Conservation (phyloP, 2,329 filamentous ascomycete species). For the Dothistroma septosporum region DNA sequence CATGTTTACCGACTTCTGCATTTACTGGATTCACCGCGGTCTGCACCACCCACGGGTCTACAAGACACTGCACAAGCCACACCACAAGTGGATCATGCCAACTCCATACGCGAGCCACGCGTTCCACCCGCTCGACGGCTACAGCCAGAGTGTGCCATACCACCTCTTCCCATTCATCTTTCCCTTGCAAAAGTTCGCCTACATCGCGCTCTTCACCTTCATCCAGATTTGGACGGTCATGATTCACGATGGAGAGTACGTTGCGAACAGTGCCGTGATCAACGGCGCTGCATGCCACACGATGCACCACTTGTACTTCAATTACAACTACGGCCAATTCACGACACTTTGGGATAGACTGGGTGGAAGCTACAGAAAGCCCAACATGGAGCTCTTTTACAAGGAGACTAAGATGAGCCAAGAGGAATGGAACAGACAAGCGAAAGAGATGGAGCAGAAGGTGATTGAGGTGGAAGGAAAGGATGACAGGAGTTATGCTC, state of each 20-base stretch:
- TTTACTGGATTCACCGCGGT: constrained; percentile 87
- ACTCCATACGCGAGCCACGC: constrained; percentile 89
- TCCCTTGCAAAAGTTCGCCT: constrained; percentile 86
- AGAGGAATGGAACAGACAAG: constrained; percentile 74
- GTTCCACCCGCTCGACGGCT: constrained; percentile 93
- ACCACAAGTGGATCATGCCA: constrained; percentile 99
- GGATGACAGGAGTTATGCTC: constrained; percentile 45
- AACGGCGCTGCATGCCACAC: constrained; percentile 95
- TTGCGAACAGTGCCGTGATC: constrained; percentile 82
- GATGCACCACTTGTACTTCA: constrained; percentile 82
- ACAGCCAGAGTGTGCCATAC: constrained; percentile 82
- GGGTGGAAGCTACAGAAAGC: constrained; percentile 79
- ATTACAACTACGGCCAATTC: constrained; percentile 93
- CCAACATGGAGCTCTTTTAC: constrained; percentile 78
- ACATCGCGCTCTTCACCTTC: constrained; percentile 79
- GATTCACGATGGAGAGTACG: constrained; percentile 93
- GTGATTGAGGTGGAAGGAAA: constrained; percentile 67
- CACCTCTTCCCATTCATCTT: constrained; percentile 91
- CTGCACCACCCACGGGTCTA: constrained; percentile 78
- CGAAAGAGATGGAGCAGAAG: constrained; percentile 69
- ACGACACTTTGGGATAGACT: constrained; percentile 88
- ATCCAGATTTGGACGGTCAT: constrained; percentile 97
- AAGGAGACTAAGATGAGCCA: constrained; percentile 81
- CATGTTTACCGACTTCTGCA: constrained; percentile 80
- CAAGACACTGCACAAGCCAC: constrained; percentile 89